phyloP scores from a whole-genome alignment of 2,329 filamentous ascomycete species.

The Epichloe uncinata region DNA sequence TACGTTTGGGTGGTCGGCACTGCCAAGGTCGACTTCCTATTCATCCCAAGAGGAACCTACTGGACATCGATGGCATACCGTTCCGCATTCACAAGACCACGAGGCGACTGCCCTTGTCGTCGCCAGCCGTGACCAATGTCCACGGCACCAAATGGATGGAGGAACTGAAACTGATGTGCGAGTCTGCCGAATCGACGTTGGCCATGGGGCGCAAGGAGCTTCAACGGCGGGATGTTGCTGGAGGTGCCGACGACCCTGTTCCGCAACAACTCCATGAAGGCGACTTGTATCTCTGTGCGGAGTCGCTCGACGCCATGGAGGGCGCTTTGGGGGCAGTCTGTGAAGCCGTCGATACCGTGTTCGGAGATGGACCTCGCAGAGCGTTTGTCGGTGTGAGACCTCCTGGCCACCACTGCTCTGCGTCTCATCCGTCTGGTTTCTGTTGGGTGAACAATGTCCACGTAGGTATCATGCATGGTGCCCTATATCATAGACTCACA shows the following conservation, averaged over 20 bases:
- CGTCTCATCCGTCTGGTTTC: slow-evolving; percentile 81
- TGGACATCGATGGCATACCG: slow-evolving; percentile 46
- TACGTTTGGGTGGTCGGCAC: slow-evolving; percentile 75
- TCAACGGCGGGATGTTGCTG: slow-evolving; percentile 50
- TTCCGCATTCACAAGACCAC: slow-evolving; percentile 78
- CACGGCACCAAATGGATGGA: slow-evolving; percentile 91
- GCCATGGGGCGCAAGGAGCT: slow-evolving; percentile 69
- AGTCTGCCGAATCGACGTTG: slow-evolving; percentile 63
- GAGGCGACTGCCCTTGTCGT: slow-evolving; percentile 56
- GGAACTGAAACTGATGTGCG: slow-evolving; percentile 75
- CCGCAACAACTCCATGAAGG: slow-evolving; percentile 63
- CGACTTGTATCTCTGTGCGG: slow-evolving; percentile 79
- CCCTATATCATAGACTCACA: slow-evolving; percentile 70
- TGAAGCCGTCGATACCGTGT: slow-evolving; percentile 81
- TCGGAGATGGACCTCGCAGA: slow-evolving; percentile 51
- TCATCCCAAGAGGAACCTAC: slow-evolving; percentile 45
- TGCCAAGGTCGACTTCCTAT: slow-evolving; percentile 55
- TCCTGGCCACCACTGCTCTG: slow-evolving; percentile 90
- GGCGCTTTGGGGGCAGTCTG: slow-evolving; percentile 86
- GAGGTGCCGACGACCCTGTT: slow-evolving; percentile 29
- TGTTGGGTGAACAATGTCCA: slow-evolving; percentile 99
- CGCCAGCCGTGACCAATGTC: slow-evolving; percentile 73
- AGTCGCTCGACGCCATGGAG: slow-evolving; percentile 78
- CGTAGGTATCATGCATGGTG: slow-evolving; percentile 85
- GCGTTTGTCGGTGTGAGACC: slow-evolving; percentile 90